Evolutionary conservation across 176 grass and related monocot genomes (phyloP).

Genomic region (Hordeum marinum): DNA sequence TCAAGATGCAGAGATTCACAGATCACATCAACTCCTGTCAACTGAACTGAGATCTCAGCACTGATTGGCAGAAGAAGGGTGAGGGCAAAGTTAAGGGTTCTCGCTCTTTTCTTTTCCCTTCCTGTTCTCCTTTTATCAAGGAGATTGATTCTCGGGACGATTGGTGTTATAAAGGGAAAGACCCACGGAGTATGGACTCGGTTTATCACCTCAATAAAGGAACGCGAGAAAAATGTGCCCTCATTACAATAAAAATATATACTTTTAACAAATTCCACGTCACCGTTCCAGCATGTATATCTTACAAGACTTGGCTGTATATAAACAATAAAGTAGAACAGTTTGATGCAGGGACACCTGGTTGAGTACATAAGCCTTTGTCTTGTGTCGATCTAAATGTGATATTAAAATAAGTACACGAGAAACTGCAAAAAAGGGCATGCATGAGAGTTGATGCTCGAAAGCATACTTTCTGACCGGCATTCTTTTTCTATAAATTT

Average conservation of each 20-base stretch:
- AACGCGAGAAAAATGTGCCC: neutral
- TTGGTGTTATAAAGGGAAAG: conserved; percentile 29
- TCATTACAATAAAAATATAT: conserved; percentile 21
- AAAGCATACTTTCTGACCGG: neutral
- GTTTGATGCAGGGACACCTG: neutral
- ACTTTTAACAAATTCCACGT: neutral
- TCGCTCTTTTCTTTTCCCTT: neutral
- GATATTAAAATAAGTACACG: neutral
- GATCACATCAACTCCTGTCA: neutral
- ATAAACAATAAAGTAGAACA: neutral
- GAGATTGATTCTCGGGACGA: neutral
- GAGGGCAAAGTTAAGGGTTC: neutral
- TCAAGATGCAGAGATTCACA: conserved; percentile 18
- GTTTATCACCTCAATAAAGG: conserved; percentile 19
- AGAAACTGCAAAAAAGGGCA: neutral
- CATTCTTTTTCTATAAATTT: neutral
- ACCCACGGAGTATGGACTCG: conserved; percentile 8
- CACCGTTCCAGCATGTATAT: conserved; percentile 25
- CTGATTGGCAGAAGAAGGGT: neutral
- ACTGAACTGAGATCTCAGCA: neutral
- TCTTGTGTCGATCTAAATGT: neutral
- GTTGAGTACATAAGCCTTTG: neutral
- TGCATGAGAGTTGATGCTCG: neutral
- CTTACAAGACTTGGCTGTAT: neutral
- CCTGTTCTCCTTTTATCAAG: neutral